Percentiles rank a stretch among this genome's conserved stretches.
Evolutionary conservation across 75 land plant genomes (phyloP).

Genomic region (Sequoia sempervirens): DNA sequence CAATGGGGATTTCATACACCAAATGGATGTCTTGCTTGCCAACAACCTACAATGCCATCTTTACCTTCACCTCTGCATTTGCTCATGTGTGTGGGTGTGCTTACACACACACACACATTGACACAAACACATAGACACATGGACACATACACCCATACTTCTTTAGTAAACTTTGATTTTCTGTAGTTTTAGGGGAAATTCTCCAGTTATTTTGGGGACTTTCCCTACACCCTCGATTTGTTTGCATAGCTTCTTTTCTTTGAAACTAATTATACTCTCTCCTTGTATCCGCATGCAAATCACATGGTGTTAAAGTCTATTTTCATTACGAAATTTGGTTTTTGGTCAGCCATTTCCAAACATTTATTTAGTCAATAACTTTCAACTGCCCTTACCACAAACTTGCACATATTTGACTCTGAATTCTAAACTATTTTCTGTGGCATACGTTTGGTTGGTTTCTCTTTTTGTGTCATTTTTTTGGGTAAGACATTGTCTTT

Average conservation of each 20-base stretch:
- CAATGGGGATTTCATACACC: background rate
- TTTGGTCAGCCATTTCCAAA: background rate
- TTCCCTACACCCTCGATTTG: background rate
- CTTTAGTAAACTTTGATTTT: background rate
- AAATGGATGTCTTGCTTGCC: background rate
- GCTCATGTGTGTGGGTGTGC: too few species aligned
- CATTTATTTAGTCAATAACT: background rate
- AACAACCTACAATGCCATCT: background rate
- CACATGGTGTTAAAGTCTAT: background rate
- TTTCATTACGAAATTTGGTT: background rate
- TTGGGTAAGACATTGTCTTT: background rate
- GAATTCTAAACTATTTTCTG: background rate
- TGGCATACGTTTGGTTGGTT: background rate
- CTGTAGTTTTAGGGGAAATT: background rate
- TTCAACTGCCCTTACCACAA: background rate
- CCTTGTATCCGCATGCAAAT: background rate
- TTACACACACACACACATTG: background rate
- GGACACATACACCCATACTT: background rate
- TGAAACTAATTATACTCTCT: background rate
- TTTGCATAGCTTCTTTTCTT: background rate
- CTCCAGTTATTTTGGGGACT: background rate
- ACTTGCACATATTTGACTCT: background rate
- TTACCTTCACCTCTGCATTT: background rate
- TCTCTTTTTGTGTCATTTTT: background rate
- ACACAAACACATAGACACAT: too few species aligned